These are phyloP conservation scores for Neobulgaria alba DNA, from an alignment of 2,329 filamentous ascomycete species.

Conservation along the genomic window DNA sequence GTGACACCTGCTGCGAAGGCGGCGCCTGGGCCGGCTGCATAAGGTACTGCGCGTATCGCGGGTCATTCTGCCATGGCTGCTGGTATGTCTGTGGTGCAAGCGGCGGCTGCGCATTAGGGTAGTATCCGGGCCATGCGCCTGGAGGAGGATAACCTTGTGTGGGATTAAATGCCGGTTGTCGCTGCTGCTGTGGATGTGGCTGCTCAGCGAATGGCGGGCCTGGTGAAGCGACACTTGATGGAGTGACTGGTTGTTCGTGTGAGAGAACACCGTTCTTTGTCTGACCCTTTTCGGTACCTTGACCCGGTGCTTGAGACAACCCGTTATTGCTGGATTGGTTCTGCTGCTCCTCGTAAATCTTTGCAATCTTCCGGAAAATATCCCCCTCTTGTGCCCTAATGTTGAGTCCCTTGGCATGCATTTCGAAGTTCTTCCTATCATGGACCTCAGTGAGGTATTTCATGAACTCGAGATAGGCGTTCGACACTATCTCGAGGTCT, in stretches of 20 bases:
- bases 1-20: background rate
- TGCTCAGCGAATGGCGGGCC: too few relatives aligned
- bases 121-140: background rate
- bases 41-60: background rate
- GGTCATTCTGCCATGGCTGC: background rate
- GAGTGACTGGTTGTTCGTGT: too few relatives aligned
- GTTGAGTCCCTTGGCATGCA: background rate
- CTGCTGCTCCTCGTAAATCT: too few relatives aligned
- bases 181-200: too few relatives aligned
- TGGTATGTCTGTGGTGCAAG: background rate
- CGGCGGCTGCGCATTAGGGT: background rate
- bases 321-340: too few relatives aligned
- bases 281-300: too few relatives aligned
- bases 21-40: background rate
- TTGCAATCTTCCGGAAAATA: too few relatives aligned
- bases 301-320: too few relatives aligned
- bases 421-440: background rate
- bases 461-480: background rate
- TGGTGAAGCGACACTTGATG: too few relatives aligned
- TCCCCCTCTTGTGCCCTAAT: background rate
- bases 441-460: background rate
- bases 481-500: background rate
- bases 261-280: too few relatives aligned
- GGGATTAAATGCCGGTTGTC: too few relatives aligned
- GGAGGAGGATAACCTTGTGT: background rate